phyloP scores from a whole-genome alignment of 1,139 yeast species.

The Zygosaccharomyces sapae region DNA sequence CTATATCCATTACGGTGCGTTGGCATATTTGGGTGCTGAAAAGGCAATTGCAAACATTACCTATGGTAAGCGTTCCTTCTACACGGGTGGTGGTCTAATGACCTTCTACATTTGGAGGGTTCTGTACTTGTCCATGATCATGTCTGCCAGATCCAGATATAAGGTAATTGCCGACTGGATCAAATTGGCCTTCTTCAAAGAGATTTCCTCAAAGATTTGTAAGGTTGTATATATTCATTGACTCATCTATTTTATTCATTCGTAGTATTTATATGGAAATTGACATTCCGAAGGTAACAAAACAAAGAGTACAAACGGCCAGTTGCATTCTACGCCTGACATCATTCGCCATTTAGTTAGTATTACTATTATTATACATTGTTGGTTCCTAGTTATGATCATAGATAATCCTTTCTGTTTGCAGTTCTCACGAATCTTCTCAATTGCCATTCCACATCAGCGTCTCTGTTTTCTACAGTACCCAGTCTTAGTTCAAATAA shows the following conservation, averaged over 20 bases:
- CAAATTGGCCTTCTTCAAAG: conserved; percentile 88
- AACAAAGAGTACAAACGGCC: neutral
- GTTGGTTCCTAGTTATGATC: conserved; percentile 8
- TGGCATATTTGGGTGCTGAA: conserved; percentile 85
- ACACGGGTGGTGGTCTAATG: conserved; percentile 82
- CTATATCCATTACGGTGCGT: conserved; percentile 68
- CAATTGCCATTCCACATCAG: conserved; percentile 96
- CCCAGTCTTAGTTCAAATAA: conserved; percentile 84
- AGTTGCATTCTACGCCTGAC: too few relatives aligned
- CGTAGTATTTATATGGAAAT: neutral
- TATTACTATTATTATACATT: neutral
- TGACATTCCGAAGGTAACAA: too few relatives aligned
- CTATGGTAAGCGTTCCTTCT: conserved; percentile 82
- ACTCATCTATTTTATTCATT: neutral
- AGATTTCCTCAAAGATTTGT: conserved; percentile 52
- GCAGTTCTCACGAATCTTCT: conserved; percentile 93
- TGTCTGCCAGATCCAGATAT: conserved; percentile 81
- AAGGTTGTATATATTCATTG: conserved; percentile 13
- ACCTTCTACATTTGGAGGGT: conserved; percentile 94
- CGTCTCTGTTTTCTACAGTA: conserved; percentile 89
- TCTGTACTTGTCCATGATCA: conserved; percentile 86
- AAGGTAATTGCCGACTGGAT: conserved; percentile 86
- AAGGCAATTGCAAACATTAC: conserved; percentile 92
- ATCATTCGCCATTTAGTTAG: too few relatives aligned
- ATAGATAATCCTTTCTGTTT: conserved; percentile 84